phyloP scores from a whole-genome alignment of 345 rosid genomes.

The Pistacia integerrima region DNA sequence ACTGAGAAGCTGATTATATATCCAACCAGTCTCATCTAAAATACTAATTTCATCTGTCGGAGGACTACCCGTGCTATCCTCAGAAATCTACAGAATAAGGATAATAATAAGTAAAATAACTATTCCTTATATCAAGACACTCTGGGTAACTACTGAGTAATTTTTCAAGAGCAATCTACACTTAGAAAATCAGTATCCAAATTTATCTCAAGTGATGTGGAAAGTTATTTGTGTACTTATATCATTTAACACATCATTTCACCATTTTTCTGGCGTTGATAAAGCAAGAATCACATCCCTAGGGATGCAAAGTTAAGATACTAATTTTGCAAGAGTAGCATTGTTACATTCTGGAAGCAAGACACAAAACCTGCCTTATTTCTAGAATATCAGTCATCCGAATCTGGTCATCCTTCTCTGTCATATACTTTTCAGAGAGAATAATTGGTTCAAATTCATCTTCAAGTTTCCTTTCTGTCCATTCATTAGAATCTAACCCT shows the following conservation, averaged over 20 bases:
- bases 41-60: slow-evolving; percentile 60
- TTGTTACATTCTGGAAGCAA: background rate
- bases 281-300: no score
- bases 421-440: slow-evolving; percentile 96
- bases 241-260: no score
- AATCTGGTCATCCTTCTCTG: slow-evolving; percentile 87
- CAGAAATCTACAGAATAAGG: slow-evolving; percentile 55
- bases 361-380: slow-evolving; percentile 95
- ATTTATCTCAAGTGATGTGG: no score
- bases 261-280: no score
- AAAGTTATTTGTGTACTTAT: no score
- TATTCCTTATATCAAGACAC: slow-evolving; percentile 14
- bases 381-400: slow-evolving; percentile 83
- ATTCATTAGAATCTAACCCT: slow-evolving; percentile 65
- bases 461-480: slow-evolving; percentile 77
- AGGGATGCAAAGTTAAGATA: no score
- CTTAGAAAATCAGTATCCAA: no score
- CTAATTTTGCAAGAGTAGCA: no score
- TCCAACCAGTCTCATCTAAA: slow-evolving; percentile 76
- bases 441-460: slow-evolving; percentile 93
- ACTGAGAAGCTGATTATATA: slow-evolving; percentile 56
- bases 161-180: background rate
- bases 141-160: slow-evolving; percentile 16
- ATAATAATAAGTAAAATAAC: slow-evolving; percentile 4
- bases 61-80: slow-evolving; percentile 75